Evolutionary conservation across 2,329 filamentous ascomycete species (phyloP).

Genomic region (Colletotrichum tamarilloi): DNA sequence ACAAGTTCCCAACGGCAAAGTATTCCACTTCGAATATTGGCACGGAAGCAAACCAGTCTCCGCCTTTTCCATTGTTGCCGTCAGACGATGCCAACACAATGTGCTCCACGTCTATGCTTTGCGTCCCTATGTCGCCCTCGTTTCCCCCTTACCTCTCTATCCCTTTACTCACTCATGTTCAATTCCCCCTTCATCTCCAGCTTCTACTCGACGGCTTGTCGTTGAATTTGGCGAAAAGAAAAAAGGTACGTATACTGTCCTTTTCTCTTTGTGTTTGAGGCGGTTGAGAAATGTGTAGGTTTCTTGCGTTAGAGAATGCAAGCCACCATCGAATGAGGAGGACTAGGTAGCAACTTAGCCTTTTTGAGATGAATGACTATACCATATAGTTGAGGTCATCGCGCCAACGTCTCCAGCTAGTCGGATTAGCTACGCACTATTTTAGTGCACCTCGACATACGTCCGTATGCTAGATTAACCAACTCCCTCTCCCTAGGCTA

Average conservation of each 20-base stretch:
- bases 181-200: background rate
- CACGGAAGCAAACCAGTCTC: too few relatives aligned
- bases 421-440: slow-evolving; percentile 6
- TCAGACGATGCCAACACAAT: background rate
- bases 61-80: too few relatives aligned
- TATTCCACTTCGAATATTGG: background rate
- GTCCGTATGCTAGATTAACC: slow-evolving; percentile 27
- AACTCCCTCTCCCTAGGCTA: background rate
- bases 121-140: background rate
- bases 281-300: background rate
- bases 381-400: background rate
- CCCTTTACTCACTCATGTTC: background rate
- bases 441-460: slow-evolving; percentile 16
- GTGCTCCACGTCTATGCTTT: background rate
- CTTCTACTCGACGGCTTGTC: background rate
- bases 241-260: background rate
- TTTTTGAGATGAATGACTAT: background rate
- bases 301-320: background rate
- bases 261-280: background rate
- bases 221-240: background rate
- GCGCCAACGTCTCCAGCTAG: background rate
- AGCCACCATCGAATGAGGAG: background rate
- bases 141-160: background rate
- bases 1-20: background rate
- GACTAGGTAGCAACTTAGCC: background rate